A percentile compares a stretch with the other conserved stretches of the same genome.
phyloP scores from a whole-genome alignment of 2,329 filamentous ascomycete species.

The Juglanconis oblonga region DNA sequence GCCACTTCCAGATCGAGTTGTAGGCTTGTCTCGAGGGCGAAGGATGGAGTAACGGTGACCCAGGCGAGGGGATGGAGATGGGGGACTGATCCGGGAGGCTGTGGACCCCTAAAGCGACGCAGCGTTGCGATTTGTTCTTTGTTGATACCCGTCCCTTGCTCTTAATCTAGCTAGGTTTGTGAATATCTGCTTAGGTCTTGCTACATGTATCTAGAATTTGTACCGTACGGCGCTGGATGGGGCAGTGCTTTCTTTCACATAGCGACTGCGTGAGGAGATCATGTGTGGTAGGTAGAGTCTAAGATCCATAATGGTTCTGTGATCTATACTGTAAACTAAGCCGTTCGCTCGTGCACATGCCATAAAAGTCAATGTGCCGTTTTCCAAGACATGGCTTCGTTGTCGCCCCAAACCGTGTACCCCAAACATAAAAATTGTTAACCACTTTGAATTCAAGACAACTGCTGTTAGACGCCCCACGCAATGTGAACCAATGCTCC shows the following conservation, averaged over 20 bases:
- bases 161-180: background rate
- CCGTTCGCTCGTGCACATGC: no score
- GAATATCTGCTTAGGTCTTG: background rate
- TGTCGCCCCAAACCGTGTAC: background rate
- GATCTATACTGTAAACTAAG: no score
- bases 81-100: background rate
- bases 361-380: no score
- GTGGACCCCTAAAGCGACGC: background rate
- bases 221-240: background rate
- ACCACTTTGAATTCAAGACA: no score
- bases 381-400: background rate
- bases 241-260: background rate
- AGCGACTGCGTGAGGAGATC: background rate
- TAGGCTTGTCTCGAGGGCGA: conserved; percentile 27
- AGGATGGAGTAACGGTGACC: background rate
- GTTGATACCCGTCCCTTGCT: conserved; percentile 13
- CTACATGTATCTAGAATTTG: background rate
- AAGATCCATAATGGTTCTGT: no score
- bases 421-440: no score
- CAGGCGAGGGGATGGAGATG: background rate
- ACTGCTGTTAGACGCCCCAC: background rate
- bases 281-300: no score
- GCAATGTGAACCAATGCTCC: background rate
- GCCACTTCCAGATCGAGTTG: conserved; percentile 68
- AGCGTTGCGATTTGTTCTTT: background rate